Evolutionary conservation across 2,329 filamentous ascomycete genomes (phyloP).

Genomic region (Fusarium beomiforme): DNA sequence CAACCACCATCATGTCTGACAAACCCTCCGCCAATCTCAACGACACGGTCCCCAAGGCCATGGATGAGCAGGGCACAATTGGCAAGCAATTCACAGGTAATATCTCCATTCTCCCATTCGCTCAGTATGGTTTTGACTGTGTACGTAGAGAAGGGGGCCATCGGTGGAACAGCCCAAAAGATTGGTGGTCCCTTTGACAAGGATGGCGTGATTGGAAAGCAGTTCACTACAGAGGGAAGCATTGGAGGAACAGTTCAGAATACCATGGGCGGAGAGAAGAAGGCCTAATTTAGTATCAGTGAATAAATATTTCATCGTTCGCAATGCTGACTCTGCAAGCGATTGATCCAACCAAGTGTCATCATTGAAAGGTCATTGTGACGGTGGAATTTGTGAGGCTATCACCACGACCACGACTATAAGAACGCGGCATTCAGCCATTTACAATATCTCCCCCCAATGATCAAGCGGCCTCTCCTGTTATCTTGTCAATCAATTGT

Average conservation of each 20-base stretch:
- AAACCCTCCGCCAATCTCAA: slow-evolving; percentile 7
- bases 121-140: accelerated
- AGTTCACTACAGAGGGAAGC: slow-evolving; percentile 63
- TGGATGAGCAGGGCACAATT: slow-evolving; percentile 61
- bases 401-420: neutral
- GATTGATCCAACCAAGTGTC: no score
- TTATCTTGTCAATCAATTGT: no score
- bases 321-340: no score
- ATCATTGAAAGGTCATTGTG: no score
- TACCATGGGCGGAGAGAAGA: slow-evolving; percentile 52
- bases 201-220: slow-evolving; percentile 63
- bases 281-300: slow-evolving; percentile 4
- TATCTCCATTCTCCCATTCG: accelerated
- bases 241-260: slow-evolving; percentile 64
- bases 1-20: slow-evolving; percentile 10
- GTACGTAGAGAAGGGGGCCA: slow-evolving; percentile 53
- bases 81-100: slow-evolving; percentile 66
- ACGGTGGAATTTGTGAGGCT: neutral
- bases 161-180: slow-evolving; percentile 61
- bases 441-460: accelerated
- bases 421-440: neutral
- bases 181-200: slow-evolving; percentile 61
- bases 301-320: neutral
- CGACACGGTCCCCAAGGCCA: slow-evolving; percentile 48
- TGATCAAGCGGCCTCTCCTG: no score